Conservation (phyloP, 73 alveolate genomes). For the Urostyla sp. region DNA sequence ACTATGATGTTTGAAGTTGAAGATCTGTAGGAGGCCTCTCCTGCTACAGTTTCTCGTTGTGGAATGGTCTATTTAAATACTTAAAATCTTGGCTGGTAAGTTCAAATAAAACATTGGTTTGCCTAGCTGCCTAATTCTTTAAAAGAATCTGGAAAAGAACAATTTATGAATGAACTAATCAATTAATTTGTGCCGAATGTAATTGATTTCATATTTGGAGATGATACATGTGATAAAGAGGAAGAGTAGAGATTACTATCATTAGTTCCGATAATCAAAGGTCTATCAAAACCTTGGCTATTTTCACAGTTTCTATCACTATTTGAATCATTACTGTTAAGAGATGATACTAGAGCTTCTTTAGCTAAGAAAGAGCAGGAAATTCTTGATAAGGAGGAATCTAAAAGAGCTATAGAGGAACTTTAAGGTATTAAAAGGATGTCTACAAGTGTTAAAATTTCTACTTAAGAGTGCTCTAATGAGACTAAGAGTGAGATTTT, state of each 20-base stretch:
- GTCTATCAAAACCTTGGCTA: constrained; percentile 58
- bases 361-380: constrained; percentile 61
- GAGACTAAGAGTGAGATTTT: constrained; percentile 52
- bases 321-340: constrained; percentile 59
- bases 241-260: constrained; percentile 18
- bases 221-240: constrained; percentile 19
- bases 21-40: constrained; percentile 98
- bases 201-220: constrained; percentile 44
- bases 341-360: constrained; percentile 63
- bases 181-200: constrained; percentile 39
- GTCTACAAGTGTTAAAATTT: constrained; percentile 20
- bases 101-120: constrained; percentile 89
- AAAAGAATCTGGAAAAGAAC: constrained; percentile 37
- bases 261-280: constrained; percentile 38
- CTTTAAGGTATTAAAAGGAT: constrained; percentile 58
- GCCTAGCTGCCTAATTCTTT: constrained; percentile 72
- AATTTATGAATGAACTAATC: constrained; percentile 45
- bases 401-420: constrained; percentile 55
- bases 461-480: constrained; percentile 52
- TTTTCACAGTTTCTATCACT: constrained; percentile 33
- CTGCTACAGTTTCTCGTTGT: constrained; percentile 99
- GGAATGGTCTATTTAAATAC: constrained; percentile 99
- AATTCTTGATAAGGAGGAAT: constrained; percentile 34
- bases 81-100: constrained; percentile 91
- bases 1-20: constrained; percentile 99